A percentile compares a stretch with the other conserved stretches of the same genome.
phyloP scores from a whole-genome alignment of 2,329 filamentous ascomycete genomes.

The Dactylellina drechsleri region DNA sequence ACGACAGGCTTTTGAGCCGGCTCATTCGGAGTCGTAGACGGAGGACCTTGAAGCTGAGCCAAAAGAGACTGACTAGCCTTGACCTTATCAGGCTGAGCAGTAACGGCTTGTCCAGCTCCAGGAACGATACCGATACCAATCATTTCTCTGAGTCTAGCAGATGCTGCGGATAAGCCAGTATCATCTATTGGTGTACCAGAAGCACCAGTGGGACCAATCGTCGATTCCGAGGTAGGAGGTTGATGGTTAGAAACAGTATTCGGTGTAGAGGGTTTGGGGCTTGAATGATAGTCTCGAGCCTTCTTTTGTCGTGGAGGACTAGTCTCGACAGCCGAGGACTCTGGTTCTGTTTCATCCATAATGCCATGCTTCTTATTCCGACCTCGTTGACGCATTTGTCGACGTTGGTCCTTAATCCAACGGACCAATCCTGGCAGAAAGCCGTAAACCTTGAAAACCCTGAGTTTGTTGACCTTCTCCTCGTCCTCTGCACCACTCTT shows the following conservation, averaged over 20 bases:
- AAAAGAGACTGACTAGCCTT: conserved; percentile 45
- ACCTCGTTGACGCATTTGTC: conserved; percentile 34
- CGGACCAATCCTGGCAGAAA: conserved; percentile 86
- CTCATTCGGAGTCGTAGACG: conserved; percentile 24
- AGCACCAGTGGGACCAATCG: no score
- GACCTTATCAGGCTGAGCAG: conserved; percentile 46
- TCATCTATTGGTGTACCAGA: conserved; percentile 18
- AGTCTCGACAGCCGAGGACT: conserved; percentile 43
- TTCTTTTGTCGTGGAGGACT: conserved; percentile 51
- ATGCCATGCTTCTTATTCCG: conserved; percentile 45
- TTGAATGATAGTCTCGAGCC: conserved; percentile 7
- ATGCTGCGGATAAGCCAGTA: conserved; percentile 29
- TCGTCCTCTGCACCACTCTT: conserved; percentile 69
- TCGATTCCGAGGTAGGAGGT: neutral
- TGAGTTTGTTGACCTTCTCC: conserved; percentile 75
- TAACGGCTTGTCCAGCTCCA: conserved; percentile 2
- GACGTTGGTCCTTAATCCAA: conserved; percentile 72
- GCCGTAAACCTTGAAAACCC: conserved; percentile 98
- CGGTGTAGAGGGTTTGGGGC: conserved; percentile 12
- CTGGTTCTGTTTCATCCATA: conserved; percentile 56
- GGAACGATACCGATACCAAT: conserved; percentile 38
- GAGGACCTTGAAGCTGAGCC: conserved; percentile 45
- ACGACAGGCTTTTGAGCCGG: conserved; percentile 20
- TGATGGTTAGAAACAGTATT: neutral
- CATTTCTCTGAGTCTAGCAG: conserved; percentile 47